Base-by-base conservation (phyloP, 176 grass and related monocot species). In the Aegilops tauschii region DNA sequence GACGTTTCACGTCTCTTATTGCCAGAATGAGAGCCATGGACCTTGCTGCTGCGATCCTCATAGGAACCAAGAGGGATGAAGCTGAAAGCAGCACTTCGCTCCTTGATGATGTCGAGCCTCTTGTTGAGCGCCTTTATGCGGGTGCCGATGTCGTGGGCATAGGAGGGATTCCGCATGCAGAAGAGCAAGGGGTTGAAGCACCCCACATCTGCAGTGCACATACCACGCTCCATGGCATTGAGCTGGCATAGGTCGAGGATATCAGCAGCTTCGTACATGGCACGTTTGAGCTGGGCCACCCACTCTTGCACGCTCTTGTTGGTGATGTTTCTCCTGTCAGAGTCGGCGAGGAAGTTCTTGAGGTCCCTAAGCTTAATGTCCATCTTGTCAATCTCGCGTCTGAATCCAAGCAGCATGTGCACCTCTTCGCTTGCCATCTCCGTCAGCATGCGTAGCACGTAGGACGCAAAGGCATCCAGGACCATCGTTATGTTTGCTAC, bases 241-340 rank as follows among this genome's bases (percentile, higher is more conserved):
- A 84, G 82, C 3, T 84, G 58, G 12, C 82, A 84, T 5, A 74
- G 69, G 82, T 84, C 69, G 1, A 74, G 82, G 54, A 84, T 75
- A 11, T 76, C 58, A 0, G 70, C 1, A 18, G 70, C 69, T 0
- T 76, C 18, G 0, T 84, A 84, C 56, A 84, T 84, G 70, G 69
- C 25, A 1, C 59, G 23, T 25, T 34, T 84, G 9, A 84, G 82
- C 56, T 84, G 54, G 16, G 16, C 73, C 31, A 84, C 82, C 69
- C 82, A 84, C 1, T 82, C 86, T 1, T 71, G 52, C n/a, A 89
- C 81, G 0, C 3, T 16, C 12, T 8, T 1, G 0, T 81, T 80
- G 1, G 21, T 5, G 49, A 71, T 64, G 5, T 61, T 34, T 9
- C 65, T 80, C 80, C 20, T 18, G 16, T 92, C 87, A 2, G 84